phyloP scores from a whole-genome alignment of 768 basidiomycete species.

The Lactarius hengduanensis region DNA sequence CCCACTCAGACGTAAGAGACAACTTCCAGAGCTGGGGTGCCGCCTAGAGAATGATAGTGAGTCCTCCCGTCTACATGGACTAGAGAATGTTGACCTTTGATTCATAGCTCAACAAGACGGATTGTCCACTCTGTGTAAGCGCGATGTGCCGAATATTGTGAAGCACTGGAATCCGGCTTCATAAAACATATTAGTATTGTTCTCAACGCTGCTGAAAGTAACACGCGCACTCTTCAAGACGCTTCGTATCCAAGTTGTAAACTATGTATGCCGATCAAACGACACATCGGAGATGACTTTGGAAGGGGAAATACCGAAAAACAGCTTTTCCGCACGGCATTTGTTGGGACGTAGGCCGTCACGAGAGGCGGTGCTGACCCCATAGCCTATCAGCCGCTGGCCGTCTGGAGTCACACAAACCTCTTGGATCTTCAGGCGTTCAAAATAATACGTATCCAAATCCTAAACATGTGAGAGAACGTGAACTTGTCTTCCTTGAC shows the following conservation, averaged over 20 bases:
- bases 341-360: too few species aligned
- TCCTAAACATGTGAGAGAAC: background rate
- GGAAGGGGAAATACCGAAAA: too few species aligned
- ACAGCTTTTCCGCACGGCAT: too few species aligned
- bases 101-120: constrained; percentile 46
- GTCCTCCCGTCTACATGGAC: constrained; percentile 3
- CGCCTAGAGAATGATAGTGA: background rate
- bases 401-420: too few species aligned
- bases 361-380: too few species aligned
- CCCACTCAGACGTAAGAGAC: constrained; percentile 36
- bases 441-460: too few species aligned
- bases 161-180: constrained; percentile 67
- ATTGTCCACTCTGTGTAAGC: constrained; percentile 53
- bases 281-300: too few species aligned
- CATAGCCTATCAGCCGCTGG: too few species aligned
- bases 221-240: background rate
- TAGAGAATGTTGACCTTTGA: constrained; percentile 61
- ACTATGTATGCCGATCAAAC: background rate
- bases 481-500: background rate
- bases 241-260: background rate
- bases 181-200: constrained; percentile 19
- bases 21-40: too few species aligned
- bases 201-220: background rate
- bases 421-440: too few species aligned
- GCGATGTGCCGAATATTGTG: constrained; percentile 74